phyloP scores from a whole-genome alignment of 2,329 filamentous ascomycete genomes.

The Alternaria ventricosa region DNA sequence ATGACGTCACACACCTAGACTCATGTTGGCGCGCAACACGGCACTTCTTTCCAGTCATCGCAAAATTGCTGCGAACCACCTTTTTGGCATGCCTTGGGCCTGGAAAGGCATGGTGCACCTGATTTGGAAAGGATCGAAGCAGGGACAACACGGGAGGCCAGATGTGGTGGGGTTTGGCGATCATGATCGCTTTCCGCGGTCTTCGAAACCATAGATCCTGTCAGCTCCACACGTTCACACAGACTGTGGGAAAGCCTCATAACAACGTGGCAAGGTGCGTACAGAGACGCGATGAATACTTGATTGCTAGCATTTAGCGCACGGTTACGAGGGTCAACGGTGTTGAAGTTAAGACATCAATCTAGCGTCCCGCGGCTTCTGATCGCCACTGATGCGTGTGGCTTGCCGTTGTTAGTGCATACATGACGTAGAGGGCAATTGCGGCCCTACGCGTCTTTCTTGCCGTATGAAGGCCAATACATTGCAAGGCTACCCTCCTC shows the following conservation, averaged over 20 bases:
- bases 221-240: background rate
- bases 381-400: constrained; percentile 16
- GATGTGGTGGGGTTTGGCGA: constrained; percentile 11
- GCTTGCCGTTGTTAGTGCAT: constrained; percentile 18
- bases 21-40: background rate
- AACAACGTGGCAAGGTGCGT: background rate
- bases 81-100: background rate
- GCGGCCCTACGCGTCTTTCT: constrained; percentile 5
- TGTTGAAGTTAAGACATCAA: background rate
- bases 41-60: background rate
- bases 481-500: background rate
- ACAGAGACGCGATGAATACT: background rate
- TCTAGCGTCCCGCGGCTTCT: background rate
- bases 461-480: constrained; percentile 15
- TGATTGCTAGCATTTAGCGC: background rate
- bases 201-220: background rate
- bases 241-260: background rate
- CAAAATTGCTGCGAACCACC: background rate
- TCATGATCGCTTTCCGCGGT: constrained; percentile 5
- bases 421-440: constrained; percentile 25
- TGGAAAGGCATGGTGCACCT: background rate
- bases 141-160: constrained; percentile 8
- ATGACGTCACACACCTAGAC: constrained; percentile 1
- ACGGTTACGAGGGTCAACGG: background rate
- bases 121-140: constrained; percentile 9